These are phyloP conservation scores for Mercurialis annua DNA, from an alignment of 345 rosid species.

Conservation along the genomic window DNA sequence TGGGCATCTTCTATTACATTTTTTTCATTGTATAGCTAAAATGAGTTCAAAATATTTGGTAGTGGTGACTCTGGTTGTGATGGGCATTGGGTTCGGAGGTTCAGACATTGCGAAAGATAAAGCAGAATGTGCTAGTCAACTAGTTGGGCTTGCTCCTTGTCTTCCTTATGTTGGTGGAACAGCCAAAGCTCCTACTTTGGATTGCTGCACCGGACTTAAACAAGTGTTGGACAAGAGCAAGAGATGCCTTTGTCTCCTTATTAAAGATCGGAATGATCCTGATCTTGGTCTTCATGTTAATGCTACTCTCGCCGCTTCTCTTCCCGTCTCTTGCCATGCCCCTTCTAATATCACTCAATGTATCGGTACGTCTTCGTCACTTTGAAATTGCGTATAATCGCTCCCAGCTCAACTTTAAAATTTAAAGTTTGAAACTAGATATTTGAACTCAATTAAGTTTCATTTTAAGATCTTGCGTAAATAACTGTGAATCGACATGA, in stretches of 20 bases:
- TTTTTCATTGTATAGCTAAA: no score
- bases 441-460: not conserved
- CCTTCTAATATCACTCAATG: constrained; percentile 54
- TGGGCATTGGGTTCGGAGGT: constrained; percentile 32
- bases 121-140: constrained; percentile 53
- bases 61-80: constrained; percentile 10
- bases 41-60: constrained; percentile 15
- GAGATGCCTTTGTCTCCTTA: constrained; percentile 68
- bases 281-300: constrained; percentile 65
- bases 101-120: constrained; percentile 57
- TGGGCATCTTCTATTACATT: no score
- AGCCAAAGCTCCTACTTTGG: constrained; percentile 54
- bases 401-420: not conserved
- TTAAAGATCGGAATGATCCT: constrained; percentile 70
- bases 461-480: not conserved
- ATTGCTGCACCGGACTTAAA: constrained; percentile 69
- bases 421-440: not conserved
- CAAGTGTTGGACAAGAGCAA: constrained; percentile 53
- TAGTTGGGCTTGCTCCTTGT: constrained; percentile 53
- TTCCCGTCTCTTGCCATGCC: constrained; percentile 53
- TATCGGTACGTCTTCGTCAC: constrained; percentile 36
- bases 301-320: constrained; percentile 53
- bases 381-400: not conserved
- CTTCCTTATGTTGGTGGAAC: constrained; percentile 71
- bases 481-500: no score